Conservation (phyloP, 164 flowering plant genomes). For the Vitis labrusca region DNA sequence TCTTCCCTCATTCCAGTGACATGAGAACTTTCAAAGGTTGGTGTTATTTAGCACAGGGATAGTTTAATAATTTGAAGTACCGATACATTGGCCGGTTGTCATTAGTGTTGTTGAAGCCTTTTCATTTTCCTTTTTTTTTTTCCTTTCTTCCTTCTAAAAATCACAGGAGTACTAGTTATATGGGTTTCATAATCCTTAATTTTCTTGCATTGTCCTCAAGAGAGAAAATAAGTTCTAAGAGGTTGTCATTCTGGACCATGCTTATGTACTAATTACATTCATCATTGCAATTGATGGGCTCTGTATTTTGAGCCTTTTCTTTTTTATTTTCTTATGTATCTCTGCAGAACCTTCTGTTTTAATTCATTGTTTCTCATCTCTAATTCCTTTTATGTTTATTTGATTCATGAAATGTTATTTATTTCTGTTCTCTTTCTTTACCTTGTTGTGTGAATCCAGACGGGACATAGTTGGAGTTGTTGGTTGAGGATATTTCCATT, state of each 20-base stretch:
- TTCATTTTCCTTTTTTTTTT: neutral
- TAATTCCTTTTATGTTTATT: too few species aligned
- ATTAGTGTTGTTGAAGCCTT: constrained; percentile 16
- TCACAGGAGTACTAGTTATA: constrained; percentile 23
- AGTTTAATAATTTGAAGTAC: constrained; percentile 32
- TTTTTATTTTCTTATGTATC: neutral
- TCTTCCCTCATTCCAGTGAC: constrained; percentile 23
- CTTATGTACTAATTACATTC: constrained; percentile 29
- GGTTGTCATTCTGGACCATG: constrained; percentile 21
- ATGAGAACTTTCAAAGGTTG: constrained; percentile 18
- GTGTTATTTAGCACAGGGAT: constrained; percentile 30
- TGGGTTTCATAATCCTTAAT: constrained; percentile 21
- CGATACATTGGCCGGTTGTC: constrained; percentile 26
- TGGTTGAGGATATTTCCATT: too few species aligned
- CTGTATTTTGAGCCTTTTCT: constrained; percentile 3
- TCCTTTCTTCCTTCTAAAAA: constrained; percentile 1
- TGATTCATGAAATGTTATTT: too few species aligned
- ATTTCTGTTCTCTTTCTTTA: too few species aligned
- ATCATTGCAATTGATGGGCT: constrained; percentile 22
- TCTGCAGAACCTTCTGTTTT: neutral
- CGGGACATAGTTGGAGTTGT: too few species aligned
- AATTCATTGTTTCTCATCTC: neutral
- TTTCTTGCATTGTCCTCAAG: constrained; percentile 18
- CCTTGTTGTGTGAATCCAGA: too few species aligned
- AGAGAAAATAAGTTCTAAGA: constrained; percentile 28